Conservation (phyloP, 2,329 filamentous ascomycete genomes). For the Pochonia chlamydosporia region DNA sequence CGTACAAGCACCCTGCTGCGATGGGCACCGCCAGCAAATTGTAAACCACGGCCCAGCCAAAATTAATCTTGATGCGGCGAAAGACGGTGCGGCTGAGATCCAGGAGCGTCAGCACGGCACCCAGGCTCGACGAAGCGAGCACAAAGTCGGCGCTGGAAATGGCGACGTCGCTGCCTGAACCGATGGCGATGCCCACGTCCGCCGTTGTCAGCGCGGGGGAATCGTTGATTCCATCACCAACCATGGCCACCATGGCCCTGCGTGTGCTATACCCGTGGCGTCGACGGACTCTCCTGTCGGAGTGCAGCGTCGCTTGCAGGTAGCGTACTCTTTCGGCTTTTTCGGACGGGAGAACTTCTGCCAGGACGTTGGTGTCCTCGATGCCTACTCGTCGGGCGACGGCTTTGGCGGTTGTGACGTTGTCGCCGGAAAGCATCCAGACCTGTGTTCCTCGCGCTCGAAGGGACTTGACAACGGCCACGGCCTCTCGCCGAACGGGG, state of each 20-base stretch:
- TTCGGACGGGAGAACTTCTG: conserved; percentile 77
- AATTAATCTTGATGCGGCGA: conserved; percentile 75
- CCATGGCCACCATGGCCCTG: conserved; percentile 66
- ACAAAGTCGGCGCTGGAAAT: conserved; percentile 79
- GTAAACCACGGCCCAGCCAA: conserved; percentile 79
- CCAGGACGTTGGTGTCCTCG: conserved; percentile 66
- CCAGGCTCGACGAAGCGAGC: conserved; percentile 66
- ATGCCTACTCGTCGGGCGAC: conserved; percentile 76
- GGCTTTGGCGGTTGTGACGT: conserved; percentile 73
- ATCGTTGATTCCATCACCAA: conserved; percentile 88
- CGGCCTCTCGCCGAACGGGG: conserved; percentile 69
- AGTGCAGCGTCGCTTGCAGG: conserved; percentile 48
- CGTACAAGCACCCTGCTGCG: conserved; percentile 73
- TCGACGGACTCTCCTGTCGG: conserved; percentile 14
- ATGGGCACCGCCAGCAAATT: conserved; percentile 74
- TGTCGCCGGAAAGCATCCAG: conserved; percentile 93
- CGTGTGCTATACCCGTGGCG: conserved; percentile 20
- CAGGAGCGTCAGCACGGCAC: conserved; percentile 66
- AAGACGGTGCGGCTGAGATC: conserved; percentile 68
- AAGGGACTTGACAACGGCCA: conserved; percentile 58
- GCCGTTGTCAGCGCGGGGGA: conserved; percentile 73
- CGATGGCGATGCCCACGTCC: conserved; percentile 80
- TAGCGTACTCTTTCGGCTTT: conserved; percentile 69
- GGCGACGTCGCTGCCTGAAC: conserved; percentile 77
- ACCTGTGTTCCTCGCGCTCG: conserved; percentile 62